phyloP scores from a whole-genome alignment of 345 rosid genomes.

The Brassica nigra region DNA sequence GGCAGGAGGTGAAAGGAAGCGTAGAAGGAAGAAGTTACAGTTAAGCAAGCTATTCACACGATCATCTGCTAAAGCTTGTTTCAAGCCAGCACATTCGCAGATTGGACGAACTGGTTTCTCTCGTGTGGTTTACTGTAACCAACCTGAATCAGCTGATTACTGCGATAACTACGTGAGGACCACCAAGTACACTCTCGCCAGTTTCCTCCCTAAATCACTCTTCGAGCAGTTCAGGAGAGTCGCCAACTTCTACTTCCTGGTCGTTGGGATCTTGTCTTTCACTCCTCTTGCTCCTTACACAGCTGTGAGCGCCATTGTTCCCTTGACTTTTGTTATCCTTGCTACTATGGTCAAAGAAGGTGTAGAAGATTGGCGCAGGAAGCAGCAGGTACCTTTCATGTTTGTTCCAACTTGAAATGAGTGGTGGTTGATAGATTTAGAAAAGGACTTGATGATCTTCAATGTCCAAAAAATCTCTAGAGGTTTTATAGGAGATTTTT shows the following conservation, averaged over 20 bases:
- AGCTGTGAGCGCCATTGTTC: conserved; percentile 69
- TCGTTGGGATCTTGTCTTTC: conserved; percentile 70
- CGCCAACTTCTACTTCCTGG: conserved; percentile 84
- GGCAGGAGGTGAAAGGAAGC: conserved; percentile 45
- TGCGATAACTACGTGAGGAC: conserved; percentile 64
- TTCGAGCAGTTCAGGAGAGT: conserved; percentile 97
- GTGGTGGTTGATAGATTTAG: not conserved
- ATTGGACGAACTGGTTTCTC: conserved; percentile 85
- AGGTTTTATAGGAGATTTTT: too few species aligned
- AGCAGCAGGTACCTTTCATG: conserved; percentile 61
- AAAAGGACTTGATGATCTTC: not conserved
- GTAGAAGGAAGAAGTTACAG: conserved; percentile 64
- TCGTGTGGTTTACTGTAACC: conserved; percentile 77
- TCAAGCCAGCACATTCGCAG: conserved; percentile 66
- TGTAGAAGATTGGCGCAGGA: conserved; percentile 84
- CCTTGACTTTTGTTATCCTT: conserved; percentile 68
- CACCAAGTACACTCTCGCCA: conserved; percentile 71
- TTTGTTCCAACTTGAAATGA: not conserved
- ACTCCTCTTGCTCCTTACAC: conserved; percentile 73
- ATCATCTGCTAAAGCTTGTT: conserved; percentile 61
- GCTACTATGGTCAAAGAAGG: conserved; percentile 90
- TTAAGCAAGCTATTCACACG: conserved; percentile 77
- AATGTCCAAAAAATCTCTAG: too few species aligned
- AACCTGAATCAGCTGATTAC: conserved; percentile 60
- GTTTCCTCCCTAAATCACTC: conserved; percentile 86